phyloP scores from a whole-genome alignment of 805 yeast genomes.

The Sungouiella thailandica region DNA sequence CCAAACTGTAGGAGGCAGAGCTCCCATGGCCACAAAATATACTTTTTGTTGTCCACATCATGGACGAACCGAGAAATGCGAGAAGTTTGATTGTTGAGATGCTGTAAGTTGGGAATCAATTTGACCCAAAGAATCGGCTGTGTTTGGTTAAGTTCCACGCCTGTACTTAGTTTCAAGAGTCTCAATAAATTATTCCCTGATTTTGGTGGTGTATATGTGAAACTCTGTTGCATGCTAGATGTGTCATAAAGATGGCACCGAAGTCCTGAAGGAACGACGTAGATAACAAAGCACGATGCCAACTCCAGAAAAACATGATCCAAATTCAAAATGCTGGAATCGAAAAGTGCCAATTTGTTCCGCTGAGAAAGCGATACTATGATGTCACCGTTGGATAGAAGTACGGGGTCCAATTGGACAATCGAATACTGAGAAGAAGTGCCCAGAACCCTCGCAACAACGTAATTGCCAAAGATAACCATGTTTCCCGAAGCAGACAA shows the following conservation, averaged over 20 bases:
- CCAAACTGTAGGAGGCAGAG: slow-evolving; percentile 58
- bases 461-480: slow-evolving; percentile 36
- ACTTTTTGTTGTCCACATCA: slow-evolving; percentile 48
- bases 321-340: slow-evolving; percentile 17
- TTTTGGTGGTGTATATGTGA: slow-evolving; percentile 22
- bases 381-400: slow-evolving; percentile 36
- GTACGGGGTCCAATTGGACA: slow-evolving; percentile 33
- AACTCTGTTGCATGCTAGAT: slow-evolving; percentile 17
- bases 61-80: slow-evolving; percentile 53
- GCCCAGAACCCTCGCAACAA: slow-evolving; percentile 7
- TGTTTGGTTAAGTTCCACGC: slow-evolving; percentile 18
- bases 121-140: slow-evolving; percentile 53
- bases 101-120: slow-evolving; percentile 62
- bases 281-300: slow-evolving; percentile 29
- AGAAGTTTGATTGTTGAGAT: slow-evolving; percentile 65
- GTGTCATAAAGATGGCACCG: slow-evolving; percentile 38
- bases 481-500: slow-evolving; percentile 22
- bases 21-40: slow-evolving; percentile 68
- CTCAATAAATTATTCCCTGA: slow-evolving; percentile 24
- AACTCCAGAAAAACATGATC: slow-evolving; percentile 9
- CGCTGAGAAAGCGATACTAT: slow-evolving; percentile 26
- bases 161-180: slow-evolving; percentile 30
- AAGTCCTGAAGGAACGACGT: slow-evolving; percentile 38
- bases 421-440: slow-evolving; percentile 16
- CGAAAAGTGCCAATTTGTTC: slow-evolving; percentile 21